These are phyloP conservation scores for Poteriospumella lacustris DNA, from an alignment of 108 stramenopile genomes.

Conservation along the genomic window DNA sequence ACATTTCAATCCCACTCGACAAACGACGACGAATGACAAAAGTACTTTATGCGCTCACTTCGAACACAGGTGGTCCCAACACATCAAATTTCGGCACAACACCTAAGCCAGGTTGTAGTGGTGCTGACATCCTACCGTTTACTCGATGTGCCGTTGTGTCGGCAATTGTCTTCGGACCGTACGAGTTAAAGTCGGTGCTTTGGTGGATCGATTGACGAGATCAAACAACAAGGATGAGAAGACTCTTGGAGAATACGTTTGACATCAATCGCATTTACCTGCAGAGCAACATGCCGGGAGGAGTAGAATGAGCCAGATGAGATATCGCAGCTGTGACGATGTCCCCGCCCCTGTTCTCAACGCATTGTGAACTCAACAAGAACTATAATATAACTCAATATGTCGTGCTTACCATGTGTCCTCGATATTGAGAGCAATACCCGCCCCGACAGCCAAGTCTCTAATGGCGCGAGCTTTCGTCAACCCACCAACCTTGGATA, in stretches of 20 bases:
- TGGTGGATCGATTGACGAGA: background rate
- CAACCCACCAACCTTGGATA: slow-evolving; percentile 29
- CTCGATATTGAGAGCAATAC: slow-evolving; percentile 27
- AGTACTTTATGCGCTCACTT: background rate
- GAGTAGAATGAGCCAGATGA: slow-evolving; percentile 33
- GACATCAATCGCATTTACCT: background rate
- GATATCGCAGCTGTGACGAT: slow-evolving; percentile 29
- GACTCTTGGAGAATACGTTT: no score
- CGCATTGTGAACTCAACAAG: background rate
- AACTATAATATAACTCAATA: background rate
- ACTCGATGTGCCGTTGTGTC: background rate
- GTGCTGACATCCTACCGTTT: slow-evolving; percentile 15
- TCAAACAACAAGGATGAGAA: background rate
- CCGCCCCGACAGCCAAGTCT: slow-evolving; percentile 11
- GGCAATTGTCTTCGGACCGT: slow-evolving; percentile 12
- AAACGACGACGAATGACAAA: background rate
- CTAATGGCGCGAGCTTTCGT: slow-evolving; percentile 28
- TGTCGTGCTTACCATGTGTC: slow-evolving; percentile 17
- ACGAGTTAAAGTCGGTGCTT: slow-evolving; percentile 34
- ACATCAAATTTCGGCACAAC: slow-evolving; percentile 26
- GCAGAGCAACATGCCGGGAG: background rate
- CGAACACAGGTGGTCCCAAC: slow-evolving; percentile 17
- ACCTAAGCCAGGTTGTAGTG: slow-evolving; percentile 5
- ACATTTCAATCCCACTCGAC: no score
- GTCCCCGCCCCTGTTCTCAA: slow-evolving; percentile 22